Evolutionary conservation across 768 basidiomycete species (phyloP).

Genomic region (Wakefieldia striispora): DNA sequence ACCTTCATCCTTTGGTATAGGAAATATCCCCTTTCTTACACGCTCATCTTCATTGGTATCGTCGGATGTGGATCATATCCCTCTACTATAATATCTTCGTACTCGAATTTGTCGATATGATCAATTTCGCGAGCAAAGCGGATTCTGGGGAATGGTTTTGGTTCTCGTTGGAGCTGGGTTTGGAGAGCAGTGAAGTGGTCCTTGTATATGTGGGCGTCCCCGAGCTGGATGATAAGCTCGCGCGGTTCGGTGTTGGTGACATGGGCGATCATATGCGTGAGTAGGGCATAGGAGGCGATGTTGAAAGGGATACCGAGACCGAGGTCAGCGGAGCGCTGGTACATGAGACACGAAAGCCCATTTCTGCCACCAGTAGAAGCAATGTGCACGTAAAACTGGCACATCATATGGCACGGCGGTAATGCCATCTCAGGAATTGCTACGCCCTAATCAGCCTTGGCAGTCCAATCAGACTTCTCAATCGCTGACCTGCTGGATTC

Average conservation of each 20-base stretch:
- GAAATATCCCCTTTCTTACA: constrained; percentile 36
- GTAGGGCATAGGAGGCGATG: constrained; percentile 96
- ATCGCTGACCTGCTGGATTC: constrained; percentile 86
- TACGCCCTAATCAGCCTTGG: constrained; percentile 28
- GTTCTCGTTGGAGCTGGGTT: constrained; percentile 74
- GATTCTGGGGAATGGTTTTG: constrained; percentile 81
- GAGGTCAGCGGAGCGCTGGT: constrained; percentile 94
- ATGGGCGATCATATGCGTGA: constrained; percentile 97
- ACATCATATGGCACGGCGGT: constrained; percentile 98
- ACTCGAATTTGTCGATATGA: constrained; percentile 76
- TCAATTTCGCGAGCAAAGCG: constrained; percentile 63
- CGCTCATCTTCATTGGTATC: constrained; percentile 97
- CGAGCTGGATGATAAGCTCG: constrained; percentile 93
- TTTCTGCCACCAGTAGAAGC: constrained; percentile 59
- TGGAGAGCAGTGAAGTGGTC: constrained; percentile 90
- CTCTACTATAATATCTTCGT: constrained; percentile 80
- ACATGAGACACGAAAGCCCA: constrained; percentile 92
- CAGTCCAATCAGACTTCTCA: not conserved
- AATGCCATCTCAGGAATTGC: constrained; percentile 95
- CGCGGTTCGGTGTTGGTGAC: constrained; percentile 84
- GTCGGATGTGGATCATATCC: constrained; percentile 82
- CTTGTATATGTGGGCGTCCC: constrained; percentile 94
- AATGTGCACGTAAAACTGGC: constrained; percentile 97
- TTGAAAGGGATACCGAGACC: constrained; percentile 99
- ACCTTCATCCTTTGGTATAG: too few relatives aligned